Evolutionary conservation across 1,284 basidiomycete genomes (phyloP), one percentile per base, ranked within the genome.

Genomic region (Leccinum variabile): DNA sequence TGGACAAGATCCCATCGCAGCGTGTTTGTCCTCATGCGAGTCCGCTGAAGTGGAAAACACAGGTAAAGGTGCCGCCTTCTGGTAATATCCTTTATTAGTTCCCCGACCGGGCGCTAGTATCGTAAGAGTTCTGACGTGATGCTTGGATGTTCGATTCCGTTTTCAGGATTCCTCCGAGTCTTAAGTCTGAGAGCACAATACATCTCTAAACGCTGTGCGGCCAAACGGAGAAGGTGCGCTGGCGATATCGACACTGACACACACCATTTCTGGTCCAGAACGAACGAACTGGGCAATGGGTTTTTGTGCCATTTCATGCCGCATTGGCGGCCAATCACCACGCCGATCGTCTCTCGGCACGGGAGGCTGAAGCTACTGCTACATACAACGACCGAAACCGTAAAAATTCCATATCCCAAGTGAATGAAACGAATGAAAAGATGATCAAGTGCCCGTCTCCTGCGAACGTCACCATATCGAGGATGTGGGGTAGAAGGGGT

Each of bases 401-500:
- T 58, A 30, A 33, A 59, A 50, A 55, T 25, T 32, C 46, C 22
- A 55, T 32, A 44, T 61, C 30, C 30, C 37, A 50, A 30, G 18
- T 18, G 11, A 56, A 52, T 37, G n/a, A 50, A 54, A 41, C n/a
- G 54, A 41, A 37, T 14, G 18, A 25, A 56, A 41, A 8, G 53
- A 54, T 30, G 18, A 54, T 41, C 4, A 11, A 8, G 16, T 54
- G 22, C 49, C 49, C 18, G 46, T 35, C 44, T 46, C 57, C 16
- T 53, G 56, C 5, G 33, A 60, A 60, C 22, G 49, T 58, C 39
- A 3, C 67, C 44, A 30, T 63, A 59, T 60, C 18, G 16, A 57
- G 63, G 65, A 52, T 60, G 60, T 57, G 66, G 62, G 66, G 62
- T 63, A 56, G 60, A 57, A 37, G 58, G 25, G 57, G 58, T 61